These are phyloP conservation scores for Epichloe uncinata DNA, from an alignment of 2,329 filamentous ascomycete species.

Conservation along the genomic window DNA sequence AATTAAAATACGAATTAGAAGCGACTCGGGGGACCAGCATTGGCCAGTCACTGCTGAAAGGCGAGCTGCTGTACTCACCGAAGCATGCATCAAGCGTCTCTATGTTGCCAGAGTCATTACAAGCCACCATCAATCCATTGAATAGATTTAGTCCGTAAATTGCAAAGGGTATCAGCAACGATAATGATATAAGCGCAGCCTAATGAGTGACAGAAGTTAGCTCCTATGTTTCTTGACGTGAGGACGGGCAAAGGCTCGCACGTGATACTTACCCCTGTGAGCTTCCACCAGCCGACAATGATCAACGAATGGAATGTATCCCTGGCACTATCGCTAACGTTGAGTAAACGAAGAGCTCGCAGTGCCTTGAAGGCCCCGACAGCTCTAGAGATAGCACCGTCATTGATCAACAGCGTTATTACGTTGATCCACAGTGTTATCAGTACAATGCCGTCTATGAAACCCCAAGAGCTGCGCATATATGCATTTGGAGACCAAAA, in stretches of 20 bases:
- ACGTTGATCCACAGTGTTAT: constrained; percentile 95
- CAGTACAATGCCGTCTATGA: constrained; percentile 85
- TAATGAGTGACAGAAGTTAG: constrained; percentile 12
- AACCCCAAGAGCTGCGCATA: constrained; percentile 89
- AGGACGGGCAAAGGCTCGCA: background rate
- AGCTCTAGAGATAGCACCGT: constrained; percentile 75
- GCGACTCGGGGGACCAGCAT: constrained; percentile 67
- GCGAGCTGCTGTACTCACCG: constrained; percentile 64
- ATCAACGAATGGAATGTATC: constrained; percentile 97
- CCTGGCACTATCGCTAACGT: constrained; percentile 88
- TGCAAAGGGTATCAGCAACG: constrained; percentile 88
- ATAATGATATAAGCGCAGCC: constrained; percentile 87
- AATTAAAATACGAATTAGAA: constrained; percentile 73
- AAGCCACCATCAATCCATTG: constrained; percentile 62
- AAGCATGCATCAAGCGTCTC: constrained; percentile 60
- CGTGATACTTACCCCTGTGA: constrained; percentile 53
- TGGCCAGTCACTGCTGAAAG: constrained; percentile 62
- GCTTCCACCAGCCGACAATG: constrained; percentile 86
- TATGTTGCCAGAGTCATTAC: constrained; percentile 53
- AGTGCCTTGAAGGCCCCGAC: constrained; percentile 96
- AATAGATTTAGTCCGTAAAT: constrained; percentile 94
- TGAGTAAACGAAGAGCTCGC: constrained; percentile 78
- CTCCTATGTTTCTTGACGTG: background rate
- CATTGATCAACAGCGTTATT: constrained; percentile 63
- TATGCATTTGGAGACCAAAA: constrained; percentile 97